A percentile compares a stretch with the other conserved stretches of the same genome.
These are phyloP conservation scores for Colletotrichum phormii DNA, from an alignment of 2,329 filamentous ascomycete species.

Conservation along the genomic window DNA sequence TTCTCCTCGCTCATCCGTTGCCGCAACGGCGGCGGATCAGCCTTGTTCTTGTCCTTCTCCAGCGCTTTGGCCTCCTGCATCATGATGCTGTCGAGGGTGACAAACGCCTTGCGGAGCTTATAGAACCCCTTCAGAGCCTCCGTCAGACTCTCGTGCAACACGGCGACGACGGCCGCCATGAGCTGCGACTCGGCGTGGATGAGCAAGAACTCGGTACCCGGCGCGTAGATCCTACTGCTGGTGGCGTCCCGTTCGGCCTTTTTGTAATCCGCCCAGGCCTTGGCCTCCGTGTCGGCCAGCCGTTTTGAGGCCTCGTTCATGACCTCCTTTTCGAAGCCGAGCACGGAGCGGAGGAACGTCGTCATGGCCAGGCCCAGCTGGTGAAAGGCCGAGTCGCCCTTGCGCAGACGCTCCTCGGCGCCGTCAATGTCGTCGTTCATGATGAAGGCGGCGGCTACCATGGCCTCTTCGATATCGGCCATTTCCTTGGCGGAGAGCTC, in stretches of 20 bases:
- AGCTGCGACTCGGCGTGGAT: slow-evolving; percentile 88
- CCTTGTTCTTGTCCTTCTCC: slow-evolving; percentile 38
- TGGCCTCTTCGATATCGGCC: slow-evolving; percentile 68
- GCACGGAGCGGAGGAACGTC: slow-evolving; percentile 84
- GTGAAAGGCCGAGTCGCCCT: slow-evolving; percentile 88
- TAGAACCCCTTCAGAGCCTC: slow-evolving; percentile 94
- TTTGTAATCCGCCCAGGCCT: slow-evolving; percentile 81
- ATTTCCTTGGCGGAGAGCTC: slow-evolving; percentile 60
- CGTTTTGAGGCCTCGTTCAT: slow-evolving; percentile 84
- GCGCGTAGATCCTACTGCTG: slow-evolving; percentile 71
- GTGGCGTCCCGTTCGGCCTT: slow-evolving; percentile 65
- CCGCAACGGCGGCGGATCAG: slow-evolving; percentile 35
- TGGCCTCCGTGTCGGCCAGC: slow-evolving; percentile 80
- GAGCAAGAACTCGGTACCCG: slow-evolving; percentile 88
- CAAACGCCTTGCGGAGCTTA: slow-evolving; percentile 88
- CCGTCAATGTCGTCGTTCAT: slow-evolving; percentile 92
- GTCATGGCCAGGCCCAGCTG: slow-evolving; percentile 84
- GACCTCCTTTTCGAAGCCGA: slow-evolving; percentile 92
- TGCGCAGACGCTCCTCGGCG: slow-evolving; percentile 78
- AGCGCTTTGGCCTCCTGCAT: slow-evolving; percentile 73
- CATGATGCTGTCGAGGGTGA: slow-evolving; percentile 83
- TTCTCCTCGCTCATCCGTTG: slow-evolving; percentile 42
- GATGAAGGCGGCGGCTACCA: slow-evolving; percentile 76
- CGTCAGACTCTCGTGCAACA: slow-evolving; percentile 91
- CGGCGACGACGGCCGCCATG: slow-evolving; percentile 88